Evolutionary conservation across 352 stramenopile genomes (phyloP).

Genomic region (Globisporangium cylindrosporum): DNA sequence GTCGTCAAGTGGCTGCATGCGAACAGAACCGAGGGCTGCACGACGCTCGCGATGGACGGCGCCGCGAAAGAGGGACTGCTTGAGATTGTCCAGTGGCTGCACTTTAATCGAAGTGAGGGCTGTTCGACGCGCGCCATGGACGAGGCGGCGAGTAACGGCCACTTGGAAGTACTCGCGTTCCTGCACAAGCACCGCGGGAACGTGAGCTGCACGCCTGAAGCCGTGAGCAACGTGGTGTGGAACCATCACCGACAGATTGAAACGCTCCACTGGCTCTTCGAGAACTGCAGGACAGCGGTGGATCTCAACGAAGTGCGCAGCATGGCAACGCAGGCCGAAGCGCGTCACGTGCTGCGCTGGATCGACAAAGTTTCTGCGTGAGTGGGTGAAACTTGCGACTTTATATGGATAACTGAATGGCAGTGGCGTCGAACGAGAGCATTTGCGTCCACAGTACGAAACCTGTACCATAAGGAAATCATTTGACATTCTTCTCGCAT

Average conservation of each 20-base stretch:
- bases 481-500: background rate
- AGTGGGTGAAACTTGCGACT: background rate
- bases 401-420: background rate
- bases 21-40: conserved; percentile 22
- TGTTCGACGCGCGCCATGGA: conserved; percentile 14
- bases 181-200: background rate
- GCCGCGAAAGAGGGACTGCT: conserved; percentile 19
- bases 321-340: background rate
- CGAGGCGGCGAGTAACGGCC: conserved; percentile 8
- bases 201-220: conserved; percentile 13
- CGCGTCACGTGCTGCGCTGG: conserved; percentile 13
- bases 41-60: conserved; percentile 23
- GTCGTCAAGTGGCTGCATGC: conserved; percentile 20
- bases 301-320: conserved; percentile 2
- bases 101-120: conserved; percentile 6
- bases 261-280: conserved; percentile 17
- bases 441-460: background rate
- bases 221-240: conserved; percentile 4
- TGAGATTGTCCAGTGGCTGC: conserved; percentile 13
- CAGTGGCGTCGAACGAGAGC: background rate
- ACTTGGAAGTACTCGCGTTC: conserved; percentile 10
- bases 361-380: conserved; percentile 1
- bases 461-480: background rate
- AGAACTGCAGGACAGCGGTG: background rate
- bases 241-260: conserved; percentile 18